These are phyloP conservation scores for Ilex paraguariensis DNA, from an alignment of 305 asterid species.

Conservation along the genomic window DNA sequence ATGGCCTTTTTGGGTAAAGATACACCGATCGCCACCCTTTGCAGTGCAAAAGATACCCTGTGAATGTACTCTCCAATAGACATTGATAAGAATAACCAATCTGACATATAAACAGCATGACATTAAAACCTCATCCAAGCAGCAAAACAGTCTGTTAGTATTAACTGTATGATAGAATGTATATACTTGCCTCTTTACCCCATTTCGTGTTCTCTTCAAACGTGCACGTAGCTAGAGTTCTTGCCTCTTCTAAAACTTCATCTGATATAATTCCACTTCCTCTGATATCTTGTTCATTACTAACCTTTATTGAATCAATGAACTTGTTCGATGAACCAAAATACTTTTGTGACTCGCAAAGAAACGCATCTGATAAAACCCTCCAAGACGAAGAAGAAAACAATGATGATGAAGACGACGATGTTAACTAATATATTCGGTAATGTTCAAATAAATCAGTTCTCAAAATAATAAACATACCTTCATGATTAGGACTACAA, in stretches of 20 bases:
- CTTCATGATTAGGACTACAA: slow-evolving; percentile 32
- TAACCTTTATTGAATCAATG: slow-evolving; percentile 44
- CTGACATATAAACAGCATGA: slow-evolving; percentile 21
- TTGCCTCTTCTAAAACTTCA: slow-evolving; percentile 46
- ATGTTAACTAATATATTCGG: no score
- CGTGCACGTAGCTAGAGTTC: slow-evolving; percentile 58
- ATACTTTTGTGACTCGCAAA: slow-evolving; percentile 32
- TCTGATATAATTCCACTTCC: slow-evolving; percentile 19
- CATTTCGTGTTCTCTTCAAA: slow-evolving; percentile 65
- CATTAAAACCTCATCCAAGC: no score
- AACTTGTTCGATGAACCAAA: slow-evolving; percentile 49
- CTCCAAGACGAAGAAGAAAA: no score
- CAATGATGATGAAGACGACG: no score
- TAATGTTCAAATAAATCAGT: no score
- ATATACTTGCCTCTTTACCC: slow-evolving; percentile 59
- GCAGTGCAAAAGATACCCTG: slow-evolving; percentile 62
- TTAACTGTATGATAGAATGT: no score
- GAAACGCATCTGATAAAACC: slow-evolving; percentile 37
- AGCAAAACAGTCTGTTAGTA: neutral
- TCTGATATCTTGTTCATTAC: slow-evolving; percentile 15
- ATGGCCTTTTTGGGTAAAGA: slow-evolving; percentile 67
- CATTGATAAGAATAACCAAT: slow-evolving; percentile 71
- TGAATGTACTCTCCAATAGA: slow-evolving; percentile 68
- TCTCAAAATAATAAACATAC: slow-evolving; percentile 7
- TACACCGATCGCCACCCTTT: slow-evolving; percentile 77